Conservation (phyloP, 1,284 basidiomycete species). For the Fomitopsis palustris region DNA sequence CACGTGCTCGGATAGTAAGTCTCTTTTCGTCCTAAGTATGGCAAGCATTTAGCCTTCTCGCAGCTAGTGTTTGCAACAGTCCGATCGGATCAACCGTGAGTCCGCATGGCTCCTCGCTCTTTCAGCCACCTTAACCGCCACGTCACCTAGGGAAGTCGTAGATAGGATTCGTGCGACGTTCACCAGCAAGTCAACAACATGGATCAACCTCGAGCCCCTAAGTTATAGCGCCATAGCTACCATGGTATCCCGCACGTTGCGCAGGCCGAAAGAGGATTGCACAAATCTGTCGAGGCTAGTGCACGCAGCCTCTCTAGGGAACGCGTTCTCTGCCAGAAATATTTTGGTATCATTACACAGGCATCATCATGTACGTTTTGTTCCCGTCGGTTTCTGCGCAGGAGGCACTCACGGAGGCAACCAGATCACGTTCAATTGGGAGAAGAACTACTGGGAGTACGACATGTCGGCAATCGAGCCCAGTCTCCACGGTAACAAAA, state of each 20-base stretch:
- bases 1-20: conserved; percentile 56
- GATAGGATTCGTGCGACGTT: conserved; percentile 56
- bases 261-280: conserved; percentile 54
- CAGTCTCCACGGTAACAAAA: conserved; percentile 46
- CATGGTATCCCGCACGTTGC: conserved; percentile 59
- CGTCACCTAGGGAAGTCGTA: conserved; percentile 34
- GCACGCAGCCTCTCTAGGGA: conserved; percentile 55
- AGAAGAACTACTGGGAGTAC: conserved; percentile 61
- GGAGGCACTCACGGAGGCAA: conserved; percentile 2
- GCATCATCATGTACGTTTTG: conserved; percentile 45
- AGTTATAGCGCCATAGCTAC: conserved; percentile 49
- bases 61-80: conserved; percentile 66
- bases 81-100: conserved; percentile 53
- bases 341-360: conserved; percentile 57
- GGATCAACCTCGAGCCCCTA: conserved; percentile 63
- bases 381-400: background rate
- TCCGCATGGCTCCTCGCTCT: conserved; percentile 13
- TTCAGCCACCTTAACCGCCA: conserved; percentile 1
- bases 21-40: background rate
- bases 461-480: conserved; percentile 53
- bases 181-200: conserved; percentile 52
- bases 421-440: conserved; percentile 59
- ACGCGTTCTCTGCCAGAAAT: conserved; percentile 62
- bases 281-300: conserved; percentile 51
- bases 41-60: background rate